Evolutionary conservation across 23 red algal species (phyloP).

Genomic region (Pyropia haitanensis): DNA sequence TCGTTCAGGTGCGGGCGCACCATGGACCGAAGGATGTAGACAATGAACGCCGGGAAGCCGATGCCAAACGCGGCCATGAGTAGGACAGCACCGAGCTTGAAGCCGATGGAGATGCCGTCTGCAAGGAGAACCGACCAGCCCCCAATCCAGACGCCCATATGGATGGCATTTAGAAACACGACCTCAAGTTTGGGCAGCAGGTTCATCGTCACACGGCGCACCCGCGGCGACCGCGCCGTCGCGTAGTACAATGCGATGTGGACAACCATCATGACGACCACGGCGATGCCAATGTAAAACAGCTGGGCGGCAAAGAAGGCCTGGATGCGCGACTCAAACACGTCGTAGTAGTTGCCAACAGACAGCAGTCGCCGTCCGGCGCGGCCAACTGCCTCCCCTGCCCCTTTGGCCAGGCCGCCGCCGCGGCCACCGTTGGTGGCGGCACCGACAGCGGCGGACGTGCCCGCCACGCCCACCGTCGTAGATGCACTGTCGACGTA

Average conservation of each 20-base stretch:
- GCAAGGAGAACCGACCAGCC: background rate
- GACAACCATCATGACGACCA: background rate
- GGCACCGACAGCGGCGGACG: too few species aligned
- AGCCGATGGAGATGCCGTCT: background rate
- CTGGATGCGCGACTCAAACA: background rate
- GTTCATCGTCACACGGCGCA: background rate
- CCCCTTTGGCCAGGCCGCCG: too few species aligned
- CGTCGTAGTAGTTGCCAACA: background rate
- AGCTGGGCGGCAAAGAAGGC: background rate
- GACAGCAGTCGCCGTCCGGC: background rate
- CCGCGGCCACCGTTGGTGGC: too few species aligned
- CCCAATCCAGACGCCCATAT: slow-evolving; percentile 1
- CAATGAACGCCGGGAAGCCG: background rate
- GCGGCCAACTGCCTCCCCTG: too few species aligned
- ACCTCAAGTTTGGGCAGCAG: background rate
- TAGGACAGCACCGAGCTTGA: background rate
- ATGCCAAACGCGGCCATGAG: background rate
- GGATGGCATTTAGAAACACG: background rate
- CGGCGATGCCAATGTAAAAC: slow-evolving; percentile 1
- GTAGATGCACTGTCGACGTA: too few species aligned
- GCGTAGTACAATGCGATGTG: background rate
- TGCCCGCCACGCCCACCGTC: too few species aligned
- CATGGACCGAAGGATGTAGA: background rate
- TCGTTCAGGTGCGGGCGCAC: too few species aligned
- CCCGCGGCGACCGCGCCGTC: background rate